Evolutionary conservation across 2,329 filamentous ascomycete species (phyloP).

Genomic region (Epichloe coenophiala): DNA sequence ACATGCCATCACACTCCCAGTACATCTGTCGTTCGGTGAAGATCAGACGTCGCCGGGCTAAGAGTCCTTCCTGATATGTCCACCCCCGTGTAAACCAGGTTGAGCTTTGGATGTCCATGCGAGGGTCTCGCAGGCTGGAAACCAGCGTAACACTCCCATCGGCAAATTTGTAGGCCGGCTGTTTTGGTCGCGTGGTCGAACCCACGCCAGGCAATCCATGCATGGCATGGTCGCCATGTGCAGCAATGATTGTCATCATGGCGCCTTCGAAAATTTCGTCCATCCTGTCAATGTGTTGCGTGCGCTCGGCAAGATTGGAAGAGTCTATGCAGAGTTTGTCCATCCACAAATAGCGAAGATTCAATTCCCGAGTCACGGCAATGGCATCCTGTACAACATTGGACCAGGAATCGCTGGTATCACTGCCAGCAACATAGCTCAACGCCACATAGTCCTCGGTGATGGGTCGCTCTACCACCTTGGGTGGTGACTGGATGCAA

Average conservation of each 20-base stretch:
- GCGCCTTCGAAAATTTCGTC: constrained; percentile 23
- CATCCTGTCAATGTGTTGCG: constrained; percentile 22
- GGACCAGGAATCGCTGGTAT: constrained; percentile 15
- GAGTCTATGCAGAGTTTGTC: constrained; percentile 23
- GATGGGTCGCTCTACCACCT: constrained; percentile 16
- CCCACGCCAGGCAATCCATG: constrained; percentile 23
- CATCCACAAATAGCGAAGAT: constrained; percentile 24
- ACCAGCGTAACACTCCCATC: constrained; percentile 20
- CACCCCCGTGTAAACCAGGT: constrained; percentile 23
- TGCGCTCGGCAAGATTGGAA: constrained; percentile 11
- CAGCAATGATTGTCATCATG: constrained; percentile 24
- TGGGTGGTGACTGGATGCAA: constrained; percentile 18
- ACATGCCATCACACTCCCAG: constrained; percentile 26
- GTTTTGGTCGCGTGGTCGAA: constrained; percentile 12
- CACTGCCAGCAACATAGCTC: constrained; percentile 22
- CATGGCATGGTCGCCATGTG: constrained; percentile 19
- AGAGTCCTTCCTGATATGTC: constrained; percentile 26
- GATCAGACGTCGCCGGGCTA: constrained; percentile 22
- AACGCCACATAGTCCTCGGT: constrained; percentile 18
- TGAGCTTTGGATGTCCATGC: constrained; percentile 17
- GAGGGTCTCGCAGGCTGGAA: constrained; percentile 18
- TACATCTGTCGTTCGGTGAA: constrained; percentile 27
- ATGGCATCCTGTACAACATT: constrained; percentile 20
- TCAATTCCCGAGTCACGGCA: constrained; percentile 17
- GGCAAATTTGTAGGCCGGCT: constrained; percentile 20